phyloP scores from a whole-genome alignment of 2,329 filamentous ascomycete species.

The Neonectria sp. region DNA sequence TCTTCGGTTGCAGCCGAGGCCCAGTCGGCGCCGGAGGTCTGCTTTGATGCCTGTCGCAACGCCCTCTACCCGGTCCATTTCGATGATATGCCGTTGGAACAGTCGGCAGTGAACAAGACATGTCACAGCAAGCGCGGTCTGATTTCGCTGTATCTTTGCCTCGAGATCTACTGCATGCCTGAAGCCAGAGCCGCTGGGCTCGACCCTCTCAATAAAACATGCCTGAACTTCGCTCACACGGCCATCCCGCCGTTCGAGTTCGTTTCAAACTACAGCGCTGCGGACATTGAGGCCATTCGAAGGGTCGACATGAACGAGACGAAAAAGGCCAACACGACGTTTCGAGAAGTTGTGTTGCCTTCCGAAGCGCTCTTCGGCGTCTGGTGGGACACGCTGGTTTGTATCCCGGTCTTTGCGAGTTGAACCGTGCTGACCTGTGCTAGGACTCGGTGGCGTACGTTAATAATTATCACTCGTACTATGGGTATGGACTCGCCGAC shows the following conservation, averaged over 20 bases:
- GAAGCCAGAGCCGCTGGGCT: conserved; percentile 45
- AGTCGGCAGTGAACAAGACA: conserved; percentile 35
- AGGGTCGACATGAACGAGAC: conserved; percentile 50
- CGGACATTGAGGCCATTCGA: conserved; percentile 50
- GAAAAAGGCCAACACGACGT: neutral
- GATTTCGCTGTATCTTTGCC: conserved; percentile 56
- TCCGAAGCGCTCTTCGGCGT: conserved; percentile 51
- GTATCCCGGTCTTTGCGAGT: neutral
- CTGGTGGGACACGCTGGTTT: conserved; percentile 58
- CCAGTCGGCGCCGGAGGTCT: conserved; percentile 39
- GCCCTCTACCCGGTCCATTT: conserved; percentile 50
- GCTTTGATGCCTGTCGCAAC: conserved; percentile 53
- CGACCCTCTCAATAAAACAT: conserved; percentile 53
- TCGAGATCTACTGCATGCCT: conserved; percentile 53
- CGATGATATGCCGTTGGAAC: conserved; percentile 45
- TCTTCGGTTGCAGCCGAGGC: neutral
- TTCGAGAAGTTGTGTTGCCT: conserved; percentile 54
- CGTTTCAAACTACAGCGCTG: conserved; percentile 53
- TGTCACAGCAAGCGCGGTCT: conserved; percentile 51
- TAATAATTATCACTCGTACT: conserved; percentile 52
- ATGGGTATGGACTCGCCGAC: conserved; percentile 50
- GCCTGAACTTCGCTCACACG: conserved; percentile 40
- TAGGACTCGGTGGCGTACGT: conserved; percentile 56
- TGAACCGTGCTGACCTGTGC: conserved; percentile 15
- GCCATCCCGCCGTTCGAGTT: conserved; percentile 54